Base-by-base conservation (phyloP, 1,284 basidiomycete species). In the Marasmius oreades region DNA sequence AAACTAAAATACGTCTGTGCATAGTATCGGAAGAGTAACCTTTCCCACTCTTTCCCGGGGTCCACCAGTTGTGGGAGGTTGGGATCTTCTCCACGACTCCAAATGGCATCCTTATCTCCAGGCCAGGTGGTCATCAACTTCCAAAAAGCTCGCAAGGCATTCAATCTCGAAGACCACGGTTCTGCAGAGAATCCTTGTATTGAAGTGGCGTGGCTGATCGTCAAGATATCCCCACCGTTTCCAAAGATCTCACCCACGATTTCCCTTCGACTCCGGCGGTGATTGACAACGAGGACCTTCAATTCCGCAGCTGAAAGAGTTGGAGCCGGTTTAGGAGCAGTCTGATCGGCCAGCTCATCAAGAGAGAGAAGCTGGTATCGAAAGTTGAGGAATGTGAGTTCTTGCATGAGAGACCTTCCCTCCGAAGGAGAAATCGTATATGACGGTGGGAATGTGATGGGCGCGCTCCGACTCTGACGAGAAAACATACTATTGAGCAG, bases 351-450 rank as follows among this genome's bases (percentile, higher is more conserved):
- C 28, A 33, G 14, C 14, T 11, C 6, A 24, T 54, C 52, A 3
- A 46, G 24, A 1, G 1, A 7, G 28, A 54, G 1, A n/a, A 54
- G 2, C 5, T 54, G 26, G 5, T 20, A 31, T 14, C 43, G 16
- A 22, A 54, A 54, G 26, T 54, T 54, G 16, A 54, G 26, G 42
- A 54, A 7, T 8, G 18, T n/a, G 39, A 54, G 26, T 22, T 54
- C 52, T n/a, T 33, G 22, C 14, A 54, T 5, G 6, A 54, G 16
- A 3, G 6, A 5, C n/a, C 26, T 42, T 5, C 23, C 28, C 6
- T 20, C n/a, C n/a, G n/a, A n/a, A n/a, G n/a, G n/a, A n/a, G n/a
- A n/a, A n/a, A n/a, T n/a, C n/a, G n/a, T n/a, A n/a, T n/a, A n/a
- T n/a, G n/a, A n/a, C n/a, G n/a, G n/a, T n/a, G n/a, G n/a, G n/a